Base-by-base conservation (phyloP, 768 basidiomycete species). In the Trametes sanguinea region DNA sequence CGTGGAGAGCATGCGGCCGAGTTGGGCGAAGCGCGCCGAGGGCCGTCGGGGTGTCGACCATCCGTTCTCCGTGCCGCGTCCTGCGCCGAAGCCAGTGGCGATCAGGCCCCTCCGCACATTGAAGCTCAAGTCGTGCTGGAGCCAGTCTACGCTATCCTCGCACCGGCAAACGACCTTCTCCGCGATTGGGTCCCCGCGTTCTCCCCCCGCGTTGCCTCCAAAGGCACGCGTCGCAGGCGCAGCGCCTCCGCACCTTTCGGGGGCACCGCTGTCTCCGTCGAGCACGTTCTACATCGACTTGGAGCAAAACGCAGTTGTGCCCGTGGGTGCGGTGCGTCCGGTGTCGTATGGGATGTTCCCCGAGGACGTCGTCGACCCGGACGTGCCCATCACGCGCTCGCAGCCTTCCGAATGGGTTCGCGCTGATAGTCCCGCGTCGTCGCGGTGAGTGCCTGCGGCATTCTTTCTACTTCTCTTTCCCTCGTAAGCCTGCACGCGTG, bases 351-450 rank as follows among this genome's bases (percentile, higher is more conserved):
- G 62, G 43, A 65, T 67, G 61, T 67, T 67, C 63, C 61, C 67
- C 22, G 73, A 71, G 51, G 70, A 67, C 50, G 74, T 80, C 39
- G 68, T 71, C 5, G 73, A 88, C 66, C 75, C 81, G 46, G 82
- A 89, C 71, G 67, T 78, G 62, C 85, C 86, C 6, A 83, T 88
- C 52, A 82, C 84, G 8, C 76, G 80, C 60, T 81, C 84, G 32
- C 73, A 73, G 43, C 70, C 76, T 42, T 83, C 82, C 4, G 73
- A 84, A 65, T 73, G 72, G 72, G 64, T 74, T 40, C 65, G 61
- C 33, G 72, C 72, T 32, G 60, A 56, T 57, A 60, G 60, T 54
- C 40, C 42, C 27, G 52, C 47, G 14, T 35, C 51, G 16, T 44
- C 45, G 51, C 62, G 52, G 45, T 57, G 57, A 63, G 51, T 22